Evolutionary conservation across 768 basidiomycete genomes (phyloP).

Genomic region (Suillus lakei): DNA sequence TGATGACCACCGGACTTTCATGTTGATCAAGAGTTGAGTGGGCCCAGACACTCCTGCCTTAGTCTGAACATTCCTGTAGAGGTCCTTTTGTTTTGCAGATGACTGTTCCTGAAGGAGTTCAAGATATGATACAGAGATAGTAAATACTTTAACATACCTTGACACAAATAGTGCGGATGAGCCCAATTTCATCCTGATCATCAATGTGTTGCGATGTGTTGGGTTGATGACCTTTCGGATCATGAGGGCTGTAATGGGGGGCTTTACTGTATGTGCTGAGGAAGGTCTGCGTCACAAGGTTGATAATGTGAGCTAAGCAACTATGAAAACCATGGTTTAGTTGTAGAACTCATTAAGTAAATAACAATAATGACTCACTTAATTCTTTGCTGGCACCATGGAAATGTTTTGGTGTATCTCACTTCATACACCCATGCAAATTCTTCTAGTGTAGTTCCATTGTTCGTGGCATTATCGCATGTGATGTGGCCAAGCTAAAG

Average conservation of each 20-base stretch:
- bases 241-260: not conserved
- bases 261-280: not conserved
- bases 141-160: not conserved
- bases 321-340: not conserved
- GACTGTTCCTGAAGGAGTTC: not conserved
- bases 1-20: not conserved
- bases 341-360: not conserved
- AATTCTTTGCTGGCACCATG: not conserved
- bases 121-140: not conserved
- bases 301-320: not conserved
- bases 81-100: not conserved
- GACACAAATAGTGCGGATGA: not conserved
- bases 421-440: not conserved
- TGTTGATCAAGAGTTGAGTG: not conserved
- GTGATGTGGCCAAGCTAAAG: slow-evolving; percentile 1
- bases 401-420: not conserved
- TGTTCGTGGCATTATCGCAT: not conserved
- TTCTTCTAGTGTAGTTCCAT: not conserved
- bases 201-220: not conserved
- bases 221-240: not conserved
- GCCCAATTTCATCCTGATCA: not conserved
- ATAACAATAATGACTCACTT: not conserved
- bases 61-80: not conserved
- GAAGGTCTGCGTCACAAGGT: not conserved
- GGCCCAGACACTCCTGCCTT: not conserved